Conservation (phyloP, 768 basidiomycete species). For the Lepiota subincarnata region DNA sequence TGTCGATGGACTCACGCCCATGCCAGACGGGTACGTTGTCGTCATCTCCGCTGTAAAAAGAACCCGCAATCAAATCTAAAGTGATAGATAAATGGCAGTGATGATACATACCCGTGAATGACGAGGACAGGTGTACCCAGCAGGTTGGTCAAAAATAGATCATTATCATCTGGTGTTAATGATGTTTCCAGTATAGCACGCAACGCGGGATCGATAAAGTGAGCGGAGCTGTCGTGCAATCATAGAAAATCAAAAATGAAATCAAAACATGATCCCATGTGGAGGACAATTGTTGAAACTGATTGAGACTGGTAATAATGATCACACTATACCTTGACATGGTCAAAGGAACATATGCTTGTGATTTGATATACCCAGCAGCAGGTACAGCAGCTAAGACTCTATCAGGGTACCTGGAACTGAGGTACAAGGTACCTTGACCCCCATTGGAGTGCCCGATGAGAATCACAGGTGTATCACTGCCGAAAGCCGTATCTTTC, state of each 20-base stretch:
- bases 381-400: constrained; percentile 71
- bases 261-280: neutral
- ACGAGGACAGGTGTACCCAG: constrained; percentile 66
- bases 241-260: neutral
- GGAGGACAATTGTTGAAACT: neutral
- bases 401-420: constrained; percentile 73
- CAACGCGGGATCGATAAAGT: constrained; percentile 74
- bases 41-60: constrained; percentile 58
- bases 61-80: neutral
- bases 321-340: constrained; percentile 49
- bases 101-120: constrained; percentile 60
- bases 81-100: neutral
- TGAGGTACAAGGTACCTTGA: constrained; percentile 82
- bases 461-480: constrained; percentile 49
- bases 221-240: constrained; percentile 45
- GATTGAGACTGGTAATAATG: neutral
- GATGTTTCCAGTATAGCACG: constrained; percentile 70
- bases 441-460: constrained; percentile 93
- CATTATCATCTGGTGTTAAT: constrained; percentile 82
- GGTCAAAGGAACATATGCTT: constrained; percentile 74
- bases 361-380: constrained; percentile 83
- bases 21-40: constrained; percentile 90
- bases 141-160: constrained; percentile 78
- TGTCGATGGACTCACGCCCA: constrained; percentile 58
- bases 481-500: constrained; percentile 36